Evolutionary conservation across 2,329 filamentous ascomycete genomes (phyloP).

Genomic region (Pseudogymnoascus sp.): DNA sequence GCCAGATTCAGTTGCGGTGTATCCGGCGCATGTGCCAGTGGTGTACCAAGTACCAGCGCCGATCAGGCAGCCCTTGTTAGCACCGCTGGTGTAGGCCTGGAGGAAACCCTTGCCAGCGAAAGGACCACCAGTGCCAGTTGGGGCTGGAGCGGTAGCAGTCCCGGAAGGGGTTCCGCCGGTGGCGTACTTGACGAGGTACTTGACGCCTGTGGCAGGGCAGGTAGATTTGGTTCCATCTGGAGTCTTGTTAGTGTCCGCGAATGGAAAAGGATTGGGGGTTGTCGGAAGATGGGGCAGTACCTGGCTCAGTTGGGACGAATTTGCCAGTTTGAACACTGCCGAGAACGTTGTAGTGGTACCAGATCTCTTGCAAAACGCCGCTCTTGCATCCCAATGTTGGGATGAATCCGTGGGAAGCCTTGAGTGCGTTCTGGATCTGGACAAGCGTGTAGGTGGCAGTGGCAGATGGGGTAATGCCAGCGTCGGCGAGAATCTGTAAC

Average conservation of each 20-base stretch:
- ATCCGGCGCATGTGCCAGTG: conserved; percentile 58
- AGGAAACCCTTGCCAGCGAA: conserved; percentile 50
- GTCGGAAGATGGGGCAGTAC: not conserved
- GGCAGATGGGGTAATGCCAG: conserved; percentile 47
- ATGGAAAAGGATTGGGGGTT: not conserved
- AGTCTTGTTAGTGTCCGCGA: not conserved
- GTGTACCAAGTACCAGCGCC: conserved; percentile 58
- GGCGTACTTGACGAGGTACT: conserved; percentile 40
- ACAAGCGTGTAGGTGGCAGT: conserved; percentile 34
- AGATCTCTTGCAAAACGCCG: conserved; percentile 40
- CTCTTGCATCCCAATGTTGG: conserved; percentile 35
- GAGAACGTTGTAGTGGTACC: conserved; percentile 45
- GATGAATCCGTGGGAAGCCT: conserved; percentile 36
- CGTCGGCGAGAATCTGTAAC: conserved; percentile 44
- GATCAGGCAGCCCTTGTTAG: conserved; percentile 57
- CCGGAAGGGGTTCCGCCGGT: conserved; percentile 33
- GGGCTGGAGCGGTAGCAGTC: conserved; percentile 25
- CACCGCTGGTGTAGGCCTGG: conserved; percentile 42
- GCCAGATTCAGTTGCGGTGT: conserved; percentile 41
- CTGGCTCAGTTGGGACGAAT: conserved; percentile 33
- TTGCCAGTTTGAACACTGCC: conserved; percentile 42
- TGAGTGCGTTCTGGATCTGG: conserved; percentile 35
- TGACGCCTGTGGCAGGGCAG: conserved; percentile 54
- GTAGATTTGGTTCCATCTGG: conserved; percentile 33
- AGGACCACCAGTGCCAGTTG: conserved; percentile 17